Conservation (phyloP, 495 filamentous ascomycete genomes). For the Trichoderma reesei region DNA sequence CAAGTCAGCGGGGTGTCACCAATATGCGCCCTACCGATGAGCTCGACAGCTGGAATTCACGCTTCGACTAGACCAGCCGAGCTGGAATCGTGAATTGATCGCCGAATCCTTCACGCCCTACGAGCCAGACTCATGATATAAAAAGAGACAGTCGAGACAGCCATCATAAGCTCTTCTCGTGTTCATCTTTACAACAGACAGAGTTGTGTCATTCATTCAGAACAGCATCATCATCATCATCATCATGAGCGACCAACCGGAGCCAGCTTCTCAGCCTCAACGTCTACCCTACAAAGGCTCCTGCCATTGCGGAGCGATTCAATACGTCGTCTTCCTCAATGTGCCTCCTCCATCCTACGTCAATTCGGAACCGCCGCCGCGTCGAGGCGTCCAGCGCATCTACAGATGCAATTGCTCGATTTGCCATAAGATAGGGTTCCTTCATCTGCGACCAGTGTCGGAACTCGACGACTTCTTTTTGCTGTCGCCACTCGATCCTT, state of each 20-base stretch:
- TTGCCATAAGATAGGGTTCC: slow-evolving; percentile 24
- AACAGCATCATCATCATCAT: background rate
- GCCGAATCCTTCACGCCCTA: no score
- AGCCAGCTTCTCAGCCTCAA: background rate
- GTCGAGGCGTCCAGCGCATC: slow-evolving; percentile 14
- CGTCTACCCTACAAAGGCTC: slow-evolving; percentile 24
- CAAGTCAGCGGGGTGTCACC: no score
- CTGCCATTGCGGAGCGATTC: slow-evolving; percentile 24
- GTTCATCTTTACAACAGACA: background rate
- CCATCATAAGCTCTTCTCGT: no score
- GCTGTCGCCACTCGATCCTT: slow-evolving; percentile 20
- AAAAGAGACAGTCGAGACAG: no score
- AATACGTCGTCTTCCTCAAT: slow-evolving; percentile 23
- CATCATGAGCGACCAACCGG: background rate
- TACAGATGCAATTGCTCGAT: slow-evolving; percentile 27
- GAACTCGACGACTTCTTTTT: slow-evolving; percentile 24
- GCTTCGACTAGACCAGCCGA: no score
- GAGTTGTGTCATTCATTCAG: background rate
- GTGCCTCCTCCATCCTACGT: slow-evolving; percentile 16
- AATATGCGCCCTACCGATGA: no score
- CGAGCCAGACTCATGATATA: no score
- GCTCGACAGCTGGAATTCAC: no score
- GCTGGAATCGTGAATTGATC: no score
- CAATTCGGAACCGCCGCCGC: slow-evolving; percentile 10
- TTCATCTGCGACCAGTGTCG: slow-evolving; percentile 22